A percentile compares a stretch with the other conserved stretches of the same genome.
Evolutionary conservation across 2,329 filamentous ascomycete species (phyloP).

Genomic region (Diaporthe nobilis): DNA sequence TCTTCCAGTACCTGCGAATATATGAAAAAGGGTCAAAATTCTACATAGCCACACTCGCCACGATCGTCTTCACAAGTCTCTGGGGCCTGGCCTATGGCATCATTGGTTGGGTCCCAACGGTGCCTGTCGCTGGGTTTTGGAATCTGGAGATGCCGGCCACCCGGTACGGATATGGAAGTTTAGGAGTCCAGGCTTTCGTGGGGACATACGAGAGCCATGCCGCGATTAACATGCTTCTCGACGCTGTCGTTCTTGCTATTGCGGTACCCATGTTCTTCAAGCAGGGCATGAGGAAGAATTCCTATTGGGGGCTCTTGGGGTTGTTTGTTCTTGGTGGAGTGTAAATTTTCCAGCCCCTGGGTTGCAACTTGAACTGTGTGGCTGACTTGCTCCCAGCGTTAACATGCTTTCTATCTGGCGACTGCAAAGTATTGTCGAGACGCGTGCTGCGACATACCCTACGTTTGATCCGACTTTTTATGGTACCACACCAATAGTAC

Average conservation of each 20-base stretch:
- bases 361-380: too few relatives aligned
- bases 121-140: slow-evolving; percentile 52
- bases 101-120: slow-evolving; percentile 51
- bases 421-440: slow-evolving; percentile 49
- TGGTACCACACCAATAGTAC: slow-evolving; percentile 52
- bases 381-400: slow-evolving; percentile 44
- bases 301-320: slow-evolving; percentile 49
- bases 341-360: slow-evolving; percentile 44
- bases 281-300: slow-evolving; percentile 47
- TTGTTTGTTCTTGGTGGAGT: slow-evolving; percentile 50
- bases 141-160: slow-evolving; percentile 40
- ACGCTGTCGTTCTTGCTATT: slow-evolving; percentile 51
- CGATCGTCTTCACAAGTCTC: slow-evolving; percentile 48
- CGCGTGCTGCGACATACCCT: slow-evolving; percentile 51
- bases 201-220: slow-evolving; percentile 50
- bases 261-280: slow-evolving; percentile 50
- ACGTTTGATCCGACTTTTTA: slow-evolving; percentile 55
- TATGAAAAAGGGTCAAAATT: slow-evolving; percentile 41
- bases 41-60: slow-evolving; percentile 42
- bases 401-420: slow-evolving; percentile 52
- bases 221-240: slow-evolving; percentile 50
- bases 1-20: slow-evolving; percentile 44
- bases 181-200: slow-evolving; percentile 44
- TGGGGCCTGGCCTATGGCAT: slow-evolving; percentile 51
- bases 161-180: slow-evolving; percentile 51